A percentile compares a stretch with the other conserved stretches of the same genome.
Evolutionary conservation across 1,284 basidiomycete species (phyloP).

Genomic region (Athelia psychrophila): DNA sequence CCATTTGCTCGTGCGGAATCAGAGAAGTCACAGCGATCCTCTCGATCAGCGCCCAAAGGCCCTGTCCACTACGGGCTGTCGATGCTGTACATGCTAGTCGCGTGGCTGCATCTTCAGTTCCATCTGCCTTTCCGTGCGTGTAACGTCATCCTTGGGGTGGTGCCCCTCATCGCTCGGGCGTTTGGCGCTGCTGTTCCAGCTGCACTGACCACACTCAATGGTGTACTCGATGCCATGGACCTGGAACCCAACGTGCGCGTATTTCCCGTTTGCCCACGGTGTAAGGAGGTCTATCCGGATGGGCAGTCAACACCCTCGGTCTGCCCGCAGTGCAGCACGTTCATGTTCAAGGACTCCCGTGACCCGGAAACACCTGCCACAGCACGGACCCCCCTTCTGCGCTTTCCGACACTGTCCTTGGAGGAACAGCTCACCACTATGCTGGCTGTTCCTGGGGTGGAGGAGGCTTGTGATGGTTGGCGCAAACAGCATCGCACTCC

Average conservation of each 20-base stretch:
- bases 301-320: neutral
- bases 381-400: neutral
- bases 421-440: conserved; percentile 13
- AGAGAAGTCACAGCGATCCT: neutral
- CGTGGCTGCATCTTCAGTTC: conserved; percentile 5
- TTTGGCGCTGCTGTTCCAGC: neutral
- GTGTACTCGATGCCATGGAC: neutral
- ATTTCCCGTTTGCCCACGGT: neutral
- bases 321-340: neutral
- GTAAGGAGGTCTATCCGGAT: neutral
- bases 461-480: conserved; percentile 14
- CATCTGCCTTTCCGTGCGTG: conserved; percentile 6
- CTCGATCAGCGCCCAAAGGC: neutral
- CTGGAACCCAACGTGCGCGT: neutral
- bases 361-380: neutral
- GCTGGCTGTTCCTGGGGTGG: conserved; percentile 13
- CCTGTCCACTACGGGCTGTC: neutral
- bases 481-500: neutral
- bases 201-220: neutral
- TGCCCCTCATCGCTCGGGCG: neutral
- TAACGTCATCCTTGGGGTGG: conserved; percentile 1
- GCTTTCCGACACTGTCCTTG: conserved; percentile 9
- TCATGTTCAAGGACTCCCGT: neutral
- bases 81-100: conserved; percentile 2
- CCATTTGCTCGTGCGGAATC: neutral